These are phyloP conservation scores for Candida maesae DNA, from an alignment of 805 yeast species.

Conservation along the genomic window DNA sequence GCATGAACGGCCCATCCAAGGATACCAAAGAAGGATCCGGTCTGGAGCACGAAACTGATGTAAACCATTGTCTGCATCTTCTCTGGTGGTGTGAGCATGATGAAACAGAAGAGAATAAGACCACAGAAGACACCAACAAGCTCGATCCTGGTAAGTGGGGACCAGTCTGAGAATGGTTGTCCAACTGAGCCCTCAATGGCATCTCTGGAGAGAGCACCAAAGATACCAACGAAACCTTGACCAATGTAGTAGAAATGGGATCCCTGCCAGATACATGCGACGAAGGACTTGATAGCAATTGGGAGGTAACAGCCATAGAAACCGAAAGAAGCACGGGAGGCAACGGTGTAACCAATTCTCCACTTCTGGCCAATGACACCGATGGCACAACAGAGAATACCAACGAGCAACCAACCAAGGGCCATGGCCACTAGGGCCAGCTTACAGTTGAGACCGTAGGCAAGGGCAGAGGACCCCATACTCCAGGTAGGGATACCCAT, in stretches of 20 bases:
- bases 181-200: slow-evolving; percentile 31
- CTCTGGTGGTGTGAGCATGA: slow-evolving; percentile 32
- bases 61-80: slow-evolving; percentile 27
- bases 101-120: slow-evolving; percentile 36
- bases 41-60: slow-evolving; percentile 24
- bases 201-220: slow-evolving; percentile 25
- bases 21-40: slow-evolving; percentile 31
- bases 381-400: slow-evolving; percentile 26
- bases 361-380: slow-evolving; percentile 28
- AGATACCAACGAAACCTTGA: slow-evolving; percentile 32
- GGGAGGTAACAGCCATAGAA: slow-evolving; percentile 33
- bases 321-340: slow-evolving; percentile 36
- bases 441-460: slow-evolving; percentile 26
- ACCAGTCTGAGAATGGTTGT: slow-evolving; percentile 11
- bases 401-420: slow-evolving; percentile 19
- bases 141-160: slow-evolving; percentile 11
- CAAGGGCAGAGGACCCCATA: slow-evolving; percentile 29
- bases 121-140: slow-evolving; percentile 35
- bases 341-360: slow-evolving; percentile 36
- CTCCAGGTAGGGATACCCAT: slow-evolving; percentile 36
- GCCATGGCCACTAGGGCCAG: slow-evolving; percentile 31
- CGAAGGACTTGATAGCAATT: slow-evolving; percentile 33
- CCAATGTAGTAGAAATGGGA: slow-evolving; percentile 36
- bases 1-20: slow-evolving; percentile 28
- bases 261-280: slow-evolving; percentile 38